Conservation (phyloP, 2,329 filamentous ascomycete genomes). For the Monosporascus sp. region DNA sequence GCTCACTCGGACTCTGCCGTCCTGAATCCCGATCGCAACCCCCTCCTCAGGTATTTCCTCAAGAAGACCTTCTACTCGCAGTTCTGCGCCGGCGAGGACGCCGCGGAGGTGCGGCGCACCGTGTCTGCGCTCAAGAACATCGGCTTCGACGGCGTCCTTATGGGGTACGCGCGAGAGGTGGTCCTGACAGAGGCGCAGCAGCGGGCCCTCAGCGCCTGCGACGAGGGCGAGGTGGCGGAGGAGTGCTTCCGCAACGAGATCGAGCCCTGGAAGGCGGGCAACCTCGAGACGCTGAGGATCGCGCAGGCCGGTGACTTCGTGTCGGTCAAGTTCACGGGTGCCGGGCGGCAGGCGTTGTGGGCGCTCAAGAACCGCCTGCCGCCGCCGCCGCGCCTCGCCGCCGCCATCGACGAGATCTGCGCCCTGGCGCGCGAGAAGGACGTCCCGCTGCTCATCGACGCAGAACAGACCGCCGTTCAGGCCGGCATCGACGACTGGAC, state of each 20-base stretch:
- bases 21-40: slow-evolving; percentile 71
- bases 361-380: slow-evolving; percentile 57
- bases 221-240: slow-evolving; percentile 43
- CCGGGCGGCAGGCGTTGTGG: slow-evolving; percentile 67
- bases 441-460: slow-evolving; percentile 75
- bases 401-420: slow-evolving; percentile 71
- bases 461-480: slow-evolving; percentile 77
- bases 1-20: slow-evolving; percentile 63
- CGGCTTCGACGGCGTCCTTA: slow-evolving; percentile 77
- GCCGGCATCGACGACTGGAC: slow-evolving; percentile 78
- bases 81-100: slow-evolving; percentile 80
- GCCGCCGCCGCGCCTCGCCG: slow-evolving; percentile 59
- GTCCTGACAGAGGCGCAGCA: slow-evolving; percentile 57
- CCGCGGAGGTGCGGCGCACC: slow-evolving; percentile 60
- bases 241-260: slow-evolving; percentile 56
- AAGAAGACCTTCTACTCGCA: slow-evolving; percentile 86
- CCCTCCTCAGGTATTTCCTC: slow-evolving; percentile 61
- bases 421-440: slow-evolving; percentile 62
- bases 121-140: slow-evolving; percentile 62
- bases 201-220: slow-evolving; percentile 35
- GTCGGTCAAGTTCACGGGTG: slow-evolving; percentile 74
- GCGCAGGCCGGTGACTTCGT: slow-evolving; percentile 66
- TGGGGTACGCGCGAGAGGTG: slow-evolving; percentile 80
- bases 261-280: slow-evolving; percentile 66
- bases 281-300: slow-evolving; percentile 66